Percentiles rank a stretch among this genome's conserved stretches.
Conservation (phyloP, 2,329 filamentous ascomycete genomes). For the Diaporthe citri region DNA sequence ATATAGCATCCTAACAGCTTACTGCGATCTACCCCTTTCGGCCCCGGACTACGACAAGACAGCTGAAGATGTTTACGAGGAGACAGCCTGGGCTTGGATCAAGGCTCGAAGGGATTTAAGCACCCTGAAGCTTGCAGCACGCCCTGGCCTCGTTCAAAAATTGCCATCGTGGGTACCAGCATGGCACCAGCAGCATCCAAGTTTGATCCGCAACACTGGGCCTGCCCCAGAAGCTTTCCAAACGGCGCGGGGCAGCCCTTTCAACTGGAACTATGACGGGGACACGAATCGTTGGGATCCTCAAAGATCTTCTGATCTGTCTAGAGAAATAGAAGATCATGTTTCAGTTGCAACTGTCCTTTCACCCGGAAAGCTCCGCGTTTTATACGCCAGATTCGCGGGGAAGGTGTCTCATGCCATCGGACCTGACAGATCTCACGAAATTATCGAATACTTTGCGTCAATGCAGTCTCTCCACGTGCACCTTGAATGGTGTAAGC, state of each 20-base stretch:
- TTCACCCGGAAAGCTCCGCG: not conserved
- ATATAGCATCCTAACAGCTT: not conserved
- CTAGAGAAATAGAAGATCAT: not conserved
- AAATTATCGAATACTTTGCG: rapidly evolving
- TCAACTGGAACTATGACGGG: not conserved
- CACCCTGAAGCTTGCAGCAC: constrained; percentile 1
- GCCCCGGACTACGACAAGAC: not conserved
- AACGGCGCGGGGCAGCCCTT: too few relatives aligned
- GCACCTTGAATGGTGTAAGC: not conserved
- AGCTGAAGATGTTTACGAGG: not conserved
- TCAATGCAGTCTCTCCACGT: not conserved
- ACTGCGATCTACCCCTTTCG: not conserved
- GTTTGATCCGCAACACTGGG: not conserved
- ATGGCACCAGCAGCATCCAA: not conserved
- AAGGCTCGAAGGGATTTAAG: not conserved
- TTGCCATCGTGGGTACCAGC: constrained; percentile 25
- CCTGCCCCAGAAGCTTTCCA: too few relatives aligned
- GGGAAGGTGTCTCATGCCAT: not conserved
- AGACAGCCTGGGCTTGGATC: not conserved
- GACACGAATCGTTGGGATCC: not conserved
- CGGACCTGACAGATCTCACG: not conserved
- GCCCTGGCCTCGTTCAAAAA: not conserved
- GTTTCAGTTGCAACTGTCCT: not conserved
- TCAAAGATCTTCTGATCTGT: not conserved
- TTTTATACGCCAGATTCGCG: not conserved